A percentile compares a stretch with the other conserved stretches of the same genome.
Conservation (phyloP, 345 rosid genomes). For the Eucalyptus polyanthemos region DNA sequence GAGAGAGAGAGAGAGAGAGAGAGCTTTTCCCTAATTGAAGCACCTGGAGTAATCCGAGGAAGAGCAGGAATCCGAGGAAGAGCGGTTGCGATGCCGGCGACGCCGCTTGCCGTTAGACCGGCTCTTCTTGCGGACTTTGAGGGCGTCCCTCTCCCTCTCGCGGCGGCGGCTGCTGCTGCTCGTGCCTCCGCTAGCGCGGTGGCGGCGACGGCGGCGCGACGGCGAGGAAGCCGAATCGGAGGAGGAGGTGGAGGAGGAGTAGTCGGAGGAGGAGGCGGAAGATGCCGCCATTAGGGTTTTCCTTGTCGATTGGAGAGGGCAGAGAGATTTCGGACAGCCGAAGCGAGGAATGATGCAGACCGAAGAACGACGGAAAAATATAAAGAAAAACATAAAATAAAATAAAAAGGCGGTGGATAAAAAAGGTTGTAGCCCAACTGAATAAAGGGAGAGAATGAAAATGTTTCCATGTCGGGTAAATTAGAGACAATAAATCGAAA, state of each 20-base stretch:
- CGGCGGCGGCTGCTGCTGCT: constrained; percentile 22
- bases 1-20: no score
- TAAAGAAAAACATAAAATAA: background rate
- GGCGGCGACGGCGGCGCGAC: constrained; percentile 37
- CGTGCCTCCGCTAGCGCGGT: constrained; percentile 13
- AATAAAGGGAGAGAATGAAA: background rate
- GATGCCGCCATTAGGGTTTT: background rate
- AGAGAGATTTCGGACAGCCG: background rate
- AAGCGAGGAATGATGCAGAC: background rate
- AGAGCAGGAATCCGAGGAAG: constrained; percentile 40
- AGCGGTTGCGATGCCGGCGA: constrained; percentile 17
- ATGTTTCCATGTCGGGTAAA: background rate
- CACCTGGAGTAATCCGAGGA: constrained; percentile 41
- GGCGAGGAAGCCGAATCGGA: constrained; percentile 39
- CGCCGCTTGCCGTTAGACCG: constrained; percentile 47
- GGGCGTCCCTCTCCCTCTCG: constrained; percentile 26
- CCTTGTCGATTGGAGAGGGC: background rate
- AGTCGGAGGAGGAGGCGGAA: background rate
- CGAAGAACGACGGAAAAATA: background rate
- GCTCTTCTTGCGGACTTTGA: constrained; percentile 63
- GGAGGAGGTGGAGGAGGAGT: constrained; percentile 24
- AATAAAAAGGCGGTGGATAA: background rate
- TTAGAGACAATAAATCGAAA: background rate
- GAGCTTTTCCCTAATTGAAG: background rate
- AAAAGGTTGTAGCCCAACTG: background rate